Base-by-base conservation (phyloP, 106 monocot species). In the Chionographis japonica region DNA sequence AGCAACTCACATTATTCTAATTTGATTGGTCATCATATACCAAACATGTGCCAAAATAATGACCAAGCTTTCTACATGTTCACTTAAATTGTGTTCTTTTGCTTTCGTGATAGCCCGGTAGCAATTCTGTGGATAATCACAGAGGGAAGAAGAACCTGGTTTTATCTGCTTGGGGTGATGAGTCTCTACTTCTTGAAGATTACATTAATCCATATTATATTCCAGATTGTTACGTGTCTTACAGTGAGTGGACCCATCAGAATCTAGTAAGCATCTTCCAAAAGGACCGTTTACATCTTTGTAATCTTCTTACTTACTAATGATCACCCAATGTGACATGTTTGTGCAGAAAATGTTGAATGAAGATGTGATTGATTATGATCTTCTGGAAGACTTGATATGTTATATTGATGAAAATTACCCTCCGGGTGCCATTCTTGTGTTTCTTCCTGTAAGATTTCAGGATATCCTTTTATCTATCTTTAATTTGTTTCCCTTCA, bases 341-440 rank as follows among this genome's bases (percentile, higher is more conserved):
- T 56, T 46, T 69, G 41, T 83, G 74, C 85, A 98, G 97, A 92
- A 75, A 85, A 83, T 65, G 50, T 74, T 98, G 68, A 90, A 83
- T 65, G 97, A 98, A 77, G 92, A 98, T 83, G 75, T 81, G 35
- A 89, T 87, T 70, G 97, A 98, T 80, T 92, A 85, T 79, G 97
- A 98, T 65, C 83, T 98, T 74, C 60, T 98, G 63, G 97, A 98
- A 83, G 92, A 98, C 72, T 83, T 98, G 77, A 83, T 98, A 76
- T 87, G 71, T 62, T 76, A 85, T 73, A 90, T 98, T 66, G 92
- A 92, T 80, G 84, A 83, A 71, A 84, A 74, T 61, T 87, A 75
- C 41, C 85, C 92, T 46, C 60, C 74, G 38, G 97, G 97, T 64
- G 92, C 97, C 66, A 86, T 98, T 75, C 92, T 98, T 65, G 89